phyloP scores from a whole-genome alignment of 1,139 yeast species.

The Geotrichum europaeum region DNA sequence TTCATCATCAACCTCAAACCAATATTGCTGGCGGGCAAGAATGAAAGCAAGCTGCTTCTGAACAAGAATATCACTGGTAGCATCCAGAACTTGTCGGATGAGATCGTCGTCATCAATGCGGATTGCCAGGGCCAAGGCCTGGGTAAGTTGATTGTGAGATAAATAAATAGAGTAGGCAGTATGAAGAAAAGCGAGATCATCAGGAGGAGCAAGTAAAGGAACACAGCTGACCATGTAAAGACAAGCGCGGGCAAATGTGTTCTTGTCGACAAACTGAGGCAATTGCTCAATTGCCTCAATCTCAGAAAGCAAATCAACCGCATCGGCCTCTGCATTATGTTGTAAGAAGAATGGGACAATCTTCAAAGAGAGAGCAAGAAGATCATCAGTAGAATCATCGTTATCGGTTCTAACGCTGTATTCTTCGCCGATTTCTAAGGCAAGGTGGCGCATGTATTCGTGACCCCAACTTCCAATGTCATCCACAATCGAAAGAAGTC shows the following conservation, averaged over 20 bases:
- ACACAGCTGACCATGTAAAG: constrained; percentile 94
- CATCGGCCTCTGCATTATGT: constrained; percentile 98
- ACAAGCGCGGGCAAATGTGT: constrained; percentile 83
- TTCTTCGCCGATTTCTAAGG: constrained; percentile 88
- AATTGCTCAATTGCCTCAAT: constrained; percentile 80
- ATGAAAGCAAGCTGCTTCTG: constrained; percentile 91
- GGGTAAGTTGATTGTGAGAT: constrained; percentile 73
- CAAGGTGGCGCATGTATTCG: constrained; percentile 92
- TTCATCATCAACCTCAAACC: constrained; percentile 64
- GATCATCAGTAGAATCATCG: constrained; percentile 37
- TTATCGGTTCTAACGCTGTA: constrained; percentile 61
- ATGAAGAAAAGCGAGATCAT: constrained; percentile 75
- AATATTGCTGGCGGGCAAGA: constrained; percentile 79
- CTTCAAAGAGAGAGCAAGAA: constrained; percentile 62
- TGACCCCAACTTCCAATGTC: constrained; percentile 92
- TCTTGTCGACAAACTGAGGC: constrained; percentile 76
- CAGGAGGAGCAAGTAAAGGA: constrained; percentile 92
- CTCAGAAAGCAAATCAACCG: constrained; percentile 86
- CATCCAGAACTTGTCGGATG: constrained; percentile 70
- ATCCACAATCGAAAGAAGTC: constrained; percentile 58
- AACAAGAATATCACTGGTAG: constrained; percentile 61
- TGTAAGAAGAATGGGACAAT: constrained; percentile 86
- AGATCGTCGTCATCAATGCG: constrained; percentile 77
- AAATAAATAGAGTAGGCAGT: constrained; percentile 89
- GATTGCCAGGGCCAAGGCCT: constrained; percentile 84